Evolutionary conservation across 2,329 filamentous ascomycete species (phyloP), one percentile per base, ranked within the genome.

Genomic region (Zymoseptoria pseudotritici): DNA sequence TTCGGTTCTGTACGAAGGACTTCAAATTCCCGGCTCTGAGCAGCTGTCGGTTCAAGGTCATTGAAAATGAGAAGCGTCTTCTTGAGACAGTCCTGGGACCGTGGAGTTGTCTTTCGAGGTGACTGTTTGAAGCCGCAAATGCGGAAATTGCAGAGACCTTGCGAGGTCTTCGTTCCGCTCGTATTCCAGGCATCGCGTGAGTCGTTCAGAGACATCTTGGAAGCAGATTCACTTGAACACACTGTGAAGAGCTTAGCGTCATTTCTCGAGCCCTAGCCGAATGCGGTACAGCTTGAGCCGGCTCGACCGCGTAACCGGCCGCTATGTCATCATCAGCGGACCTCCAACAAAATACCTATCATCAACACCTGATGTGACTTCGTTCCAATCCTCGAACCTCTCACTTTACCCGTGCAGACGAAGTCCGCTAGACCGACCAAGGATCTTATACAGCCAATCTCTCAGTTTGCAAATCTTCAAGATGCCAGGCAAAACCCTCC

Each of bases 401-500:
- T 6, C 11, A 42, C 4, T 42, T 42, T 13, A 9, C 31, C 31
- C 13, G 10, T 36, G 5, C 31, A 17, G 10, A 36, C 4, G 2
- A 10, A 10, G 9, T 36, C 4, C 10, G 31, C 3, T 36, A 17
- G 17, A 46, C 1, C 36, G 17, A 17, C 17, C 36, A n/a, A 17
- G 36, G 13, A 6, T 46, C 13, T 17, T 6, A 46, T n/a, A 1
- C 13, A 3, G 13, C 36, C 4, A 46, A n/a, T 17, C 36, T 2
- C 6, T 29, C 26, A 9, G 2, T 9, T 29, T 29, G 1, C 36
- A 46, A 46, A n/a, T n/a, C 13, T 3, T n/a, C 36, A 60, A 42
- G n/a, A 69, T 70, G 68, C 66, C 67, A 9, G 67, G 66, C 52
- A 70, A 66, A 50, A 72, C 69, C 1, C 63, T 72, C 26, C 51